phyloP scores from a whole-genome alignment of 495 filamentous ascomycete genomes.

The Penicillium canariense region DNA sequence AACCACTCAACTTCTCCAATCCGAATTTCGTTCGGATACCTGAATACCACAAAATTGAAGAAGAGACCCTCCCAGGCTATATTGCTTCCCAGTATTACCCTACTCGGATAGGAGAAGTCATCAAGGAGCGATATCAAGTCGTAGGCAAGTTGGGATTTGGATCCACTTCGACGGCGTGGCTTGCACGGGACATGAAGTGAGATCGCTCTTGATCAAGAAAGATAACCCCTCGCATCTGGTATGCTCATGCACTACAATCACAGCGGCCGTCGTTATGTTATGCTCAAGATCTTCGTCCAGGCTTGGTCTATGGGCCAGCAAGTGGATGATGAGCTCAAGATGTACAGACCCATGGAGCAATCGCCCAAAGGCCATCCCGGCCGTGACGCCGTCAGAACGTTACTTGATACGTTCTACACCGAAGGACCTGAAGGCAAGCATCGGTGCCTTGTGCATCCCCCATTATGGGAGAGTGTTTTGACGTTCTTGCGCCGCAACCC shows the following conservation, averaged over 20 bases:
- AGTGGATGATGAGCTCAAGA: too few relatives aligned
- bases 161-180: constrained; percentile 34
- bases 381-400: constrained; percentile 19
- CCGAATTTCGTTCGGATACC: constrained; percentile 15
- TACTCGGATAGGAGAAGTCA: constrained; percentile 34
- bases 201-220: too few relatives aligned
- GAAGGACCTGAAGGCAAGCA: constrained; percentile 37
- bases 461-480: constrained; percentile 42
- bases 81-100: constrained; percentile 34
- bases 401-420: constrained; percentile 36
- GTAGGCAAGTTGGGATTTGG: constrained; percentile 40
- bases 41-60: constrained; percentile 15
- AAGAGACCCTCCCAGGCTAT: constrained; percentile 31
- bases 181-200: constrained; percentile 35
- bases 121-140: constrained; percentile 37
- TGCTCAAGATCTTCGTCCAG: too few relatives aligned
- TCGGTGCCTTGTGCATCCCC: constrained; percentile 40
- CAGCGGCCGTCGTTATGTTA: too few relatives aligned
- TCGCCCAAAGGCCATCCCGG: constrained; percentile 26
- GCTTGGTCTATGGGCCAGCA: too few relatives aligned
- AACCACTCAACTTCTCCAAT: constrained; percentile 24
- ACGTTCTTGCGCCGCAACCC: constrained; percentile 34
- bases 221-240: too few relatives aligned
- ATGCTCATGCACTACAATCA: too few relatives aligned
- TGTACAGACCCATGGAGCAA: too few relatives aligned